phyloP scores from a whole-genome alignment of 75 land plant species.

The Gnetum montanum region DNA sequence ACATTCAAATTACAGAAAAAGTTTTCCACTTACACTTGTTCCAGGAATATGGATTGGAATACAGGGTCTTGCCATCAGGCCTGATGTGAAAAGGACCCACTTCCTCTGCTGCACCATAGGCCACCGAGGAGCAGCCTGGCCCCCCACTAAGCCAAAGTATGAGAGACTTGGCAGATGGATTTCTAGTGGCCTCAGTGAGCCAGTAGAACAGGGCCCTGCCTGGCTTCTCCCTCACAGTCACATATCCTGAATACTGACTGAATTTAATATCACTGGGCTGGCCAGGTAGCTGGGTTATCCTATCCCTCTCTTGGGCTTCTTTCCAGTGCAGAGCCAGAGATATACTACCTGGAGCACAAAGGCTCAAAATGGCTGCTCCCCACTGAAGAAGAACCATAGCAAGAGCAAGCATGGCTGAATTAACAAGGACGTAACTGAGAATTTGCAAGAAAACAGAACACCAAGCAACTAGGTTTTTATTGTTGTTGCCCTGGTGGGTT shows the following conservation, averaged over 20 bases:
- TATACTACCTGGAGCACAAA: too few species aligned
- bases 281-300: slow-evolving; percentile 42
- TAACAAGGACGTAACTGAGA: too few species aligned
- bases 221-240: slow-evolving; percentile 43
- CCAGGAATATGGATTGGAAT: slow-evolving; percentile 61
- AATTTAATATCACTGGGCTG: slow-evolving; percentile 44
- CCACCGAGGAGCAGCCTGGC: slow-evolving; percentile 91
- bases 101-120: slow-evolving; percentile 77
- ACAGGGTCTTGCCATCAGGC: slow-evolving; percentile 59
- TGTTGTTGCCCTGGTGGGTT: too few species aligned
- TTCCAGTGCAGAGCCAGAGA: too few species aligned
- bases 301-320: slow-evolving; percentile 28
- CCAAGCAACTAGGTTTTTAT: too few species aligned
- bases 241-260: slow-evolving; percentile 59
- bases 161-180: slow-evolving; percentile 32
- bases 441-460: too few species aligned
- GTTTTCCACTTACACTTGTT: slow-evolving; percentile 32
- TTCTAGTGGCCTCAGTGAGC: slow-evolving; percentile 38
- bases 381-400: too few species aligned
- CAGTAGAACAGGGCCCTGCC: slow-evolving; percentile 77
- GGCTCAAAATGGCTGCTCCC: too few species aligned
- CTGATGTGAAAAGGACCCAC: slow-evolving; percentile 65
- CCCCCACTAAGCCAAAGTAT: slow-evolving; percentile 94
- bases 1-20: too few species aligned
- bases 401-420: too few species aligned